Evolutionary conservation across 805 yeast species (phyloP), one percentile per base, ranked within the genome.

Genomic region (Ogataea glucozyma): DNA sequence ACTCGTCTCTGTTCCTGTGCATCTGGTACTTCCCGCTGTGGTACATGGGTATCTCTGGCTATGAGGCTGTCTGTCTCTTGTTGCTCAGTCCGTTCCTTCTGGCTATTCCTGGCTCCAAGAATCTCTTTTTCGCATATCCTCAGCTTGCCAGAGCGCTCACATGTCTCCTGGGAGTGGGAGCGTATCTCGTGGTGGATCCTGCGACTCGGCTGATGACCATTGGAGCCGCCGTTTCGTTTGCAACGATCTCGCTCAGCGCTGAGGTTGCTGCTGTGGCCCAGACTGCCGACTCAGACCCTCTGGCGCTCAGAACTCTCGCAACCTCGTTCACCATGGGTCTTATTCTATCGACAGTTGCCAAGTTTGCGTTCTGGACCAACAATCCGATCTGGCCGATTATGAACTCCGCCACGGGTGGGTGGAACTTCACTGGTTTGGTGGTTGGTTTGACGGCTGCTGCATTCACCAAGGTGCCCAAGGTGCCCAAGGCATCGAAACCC

Each of bases 11-110:
- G 46, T 84, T 88, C 32, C 75, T 93, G 43, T 81, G 93, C 58
- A 81, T 93, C 38, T 93, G 99, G 99, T 88, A 87, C 69, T 93
- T 93, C 73, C 99, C 99, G 9, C 71, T 93, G 49, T 93, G 99
- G 99, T 78, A 85, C 60, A 89, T 93, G 97, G 98, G 97, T 6
- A 84, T 93, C 33, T 85, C 96, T 2, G 99, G 99, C 4, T 90
- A 86, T 61, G 99, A 93, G 66, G 85, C 85, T 0, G 75, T 81
- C 3, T 71, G 88, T 35, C 58, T 79, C 6, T 67, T 80, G 17
- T 68, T 81, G 27, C 41, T 80, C 9, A 73, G 85, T 3, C 88
- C 96, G 11, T 14, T 53, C 11, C 20, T 59, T 8, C 44, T 62
- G 11, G 19, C 35, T 1, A 36, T 53, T 20, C 71, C 73, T 1